A percentile compares a stretch with the other conserved stretches of the same genome.
Evolutionary conservation across 2,329 filamentous ascomycete species (phyloP).

Genomic region (Fonsecaea nubica): DNA sequence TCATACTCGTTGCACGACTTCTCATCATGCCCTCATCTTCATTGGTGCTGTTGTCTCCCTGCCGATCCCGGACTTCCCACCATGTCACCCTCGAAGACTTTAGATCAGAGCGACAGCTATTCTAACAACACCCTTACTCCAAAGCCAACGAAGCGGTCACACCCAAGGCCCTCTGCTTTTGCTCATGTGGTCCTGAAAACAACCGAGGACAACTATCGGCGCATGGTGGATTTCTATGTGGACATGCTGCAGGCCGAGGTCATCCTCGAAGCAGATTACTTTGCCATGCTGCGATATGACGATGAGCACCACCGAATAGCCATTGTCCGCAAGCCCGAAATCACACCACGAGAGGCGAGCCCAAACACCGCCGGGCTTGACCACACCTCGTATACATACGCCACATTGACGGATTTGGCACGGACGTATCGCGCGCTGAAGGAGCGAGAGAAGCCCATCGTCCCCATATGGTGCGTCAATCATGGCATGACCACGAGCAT

Average conservation of each 20-base stretch:
- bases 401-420: conserved; percentile 46
- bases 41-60: neutral
- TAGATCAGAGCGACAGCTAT: neutral
- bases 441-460: conserved; percentile 2
- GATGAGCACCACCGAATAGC: conserved; percentile 52
- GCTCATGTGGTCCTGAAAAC: conserved; percentile 31
- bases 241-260: conserved; percentile 18
- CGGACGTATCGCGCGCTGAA: conserved; percentile 46
- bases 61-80: neutral
- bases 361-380: conserved; percentile 45
- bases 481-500: conserved; percentile 57
- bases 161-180: conserved; percentile 13
- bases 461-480: conserved; percentile 54
- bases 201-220: conserved; percentile 16
- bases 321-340: conserved; percentile 44
- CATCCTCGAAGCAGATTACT: neutral
- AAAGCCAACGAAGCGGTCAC: neutral
- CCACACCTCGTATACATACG: conserved; percentile 54
- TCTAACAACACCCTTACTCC: neutral
- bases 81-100: neutral
- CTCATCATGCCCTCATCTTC: neutral
- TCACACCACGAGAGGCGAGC: conserved; percentile 33
- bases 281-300: conserved; percentile 28
- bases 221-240: conserved; percentile 24
- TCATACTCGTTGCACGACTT: neutral